These are phyloP conservation scores for Hypoxylon sp. DNA, from an alignment of 2,329 filamentous ascomycete species.

Conservation along the genomic window DNA sequence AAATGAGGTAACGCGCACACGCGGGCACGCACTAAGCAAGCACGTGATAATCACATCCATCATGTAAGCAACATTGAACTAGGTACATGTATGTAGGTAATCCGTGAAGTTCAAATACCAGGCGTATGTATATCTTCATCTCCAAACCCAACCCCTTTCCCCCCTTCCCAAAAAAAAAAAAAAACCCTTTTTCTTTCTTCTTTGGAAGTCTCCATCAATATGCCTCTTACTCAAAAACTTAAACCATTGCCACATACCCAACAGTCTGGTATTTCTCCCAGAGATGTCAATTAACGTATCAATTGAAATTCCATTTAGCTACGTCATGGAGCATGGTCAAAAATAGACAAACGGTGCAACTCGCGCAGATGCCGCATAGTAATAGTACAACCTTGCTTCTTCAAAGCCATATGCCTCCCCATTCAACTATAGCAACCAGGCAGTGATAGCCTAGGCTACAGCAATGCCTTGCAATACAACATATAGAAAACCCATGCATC, in stretches of 20 bases:
- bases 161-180: too few species aligned
- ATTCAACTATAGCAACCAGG: slow-evolving; percentile 21
- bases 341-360: slow-evolving; percentile 19
- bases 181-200: too few species aligned
- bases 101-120: too few species aligned
- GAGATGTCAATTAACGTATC: background rate
- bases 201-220: too few species aligned
- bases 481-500: slow-evolving; percentile 27
- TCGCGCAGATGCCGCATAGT: slow-evolving; percentile 23
- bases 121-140: too few species aligned
- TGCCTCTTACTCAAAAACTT: background rate
- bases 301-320: slow-evolving; percentile 8
- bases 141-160: too few species aligned
- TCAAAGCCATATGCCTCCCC: slow-evolving; percentile 28
- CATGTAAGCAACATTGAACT: too few species aligned
- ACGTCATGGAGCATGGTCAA: slow-evolving; percentile 17
- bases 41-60: too few species aligned
- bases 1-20: too few species aligned
- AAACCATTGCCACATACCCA: background rate
- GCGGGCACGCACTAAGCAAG: too few species aligned
- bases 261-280: background rate
- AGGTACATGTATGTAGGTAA: too few species aligned
- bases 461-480: slow-evolving; percentile 22
- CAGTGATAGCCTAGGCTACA: slow-evolving; percentile 11
- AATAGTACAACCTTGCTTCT: slow-evolving; percentile 40